These are phyloP conservation scores for Fraxinus latifolia DNA, from an alignment of 305 asterid species.

Conservation along the genomic window DNA sequence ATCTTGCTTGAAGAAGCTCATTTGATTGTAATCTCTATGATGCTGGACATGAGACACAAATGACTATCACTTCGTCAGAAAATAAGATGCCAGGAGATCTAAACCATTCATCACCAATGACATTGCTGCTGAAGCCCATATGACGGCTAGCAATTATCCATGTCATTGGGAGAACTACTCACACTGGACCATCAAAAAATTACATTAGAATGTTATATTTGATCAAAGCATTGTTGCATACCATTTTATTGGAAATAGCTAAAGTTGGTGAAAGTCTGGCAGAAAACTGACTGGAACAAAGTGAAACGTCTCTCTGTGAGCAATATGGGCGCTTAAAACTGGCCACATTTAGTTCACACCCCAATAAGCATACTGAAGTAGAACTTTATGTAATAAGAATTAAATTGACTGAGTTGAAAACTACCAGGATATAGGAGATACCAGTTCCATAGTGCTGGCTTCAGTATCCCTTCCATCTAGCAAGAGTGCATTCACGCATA, in stretches of 20 bases:
- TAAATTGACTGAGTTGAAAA: conserved; percentile 26
- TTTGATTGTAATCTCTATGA: conserved; percentile 37
- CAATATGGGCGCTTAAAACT: conserved; percentile 19
- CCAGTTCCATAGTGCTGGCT: conserved; percentile 58
- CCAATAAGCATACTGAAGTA: conserved; percentile 2
- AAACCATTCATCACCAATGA: conserved; percentile 11
- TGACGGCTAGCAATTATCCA: neutral
- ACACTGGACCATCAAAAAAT: conserved; percentile 8
- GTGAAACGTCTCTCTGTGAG: conserved; percentile 53
- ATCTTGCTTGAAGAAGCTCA: conserved; percentile 37
- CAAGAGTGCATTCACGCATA: conserved; percentile 49
- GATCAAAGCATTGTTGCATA: conserved; percentile 28
- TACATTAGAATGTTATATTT: conserved; percentile 15
- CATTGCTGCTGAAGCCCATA: neutral
- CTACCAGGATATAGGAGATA: conserved; percentile 51
- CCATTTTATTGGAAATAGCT: conserved; percentile 75
- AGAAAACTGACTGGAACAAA: conserved; percentile 58
- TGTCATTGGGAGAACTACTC: neutral
- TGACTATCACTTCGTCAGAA: neutral
- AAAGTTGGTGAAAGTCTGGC: conserved; percentile 72
- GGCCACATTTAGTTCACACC: conserved; percentile 20
- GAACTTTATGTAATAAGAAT: conserved; percentile 10
- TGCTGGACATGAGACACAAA: conserved; percentile 45
- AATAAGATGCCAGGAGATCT: conserved; percentile 12
- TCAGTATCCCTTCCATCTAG: conserved; percentile 46